Conservation (phyloP, 352 stramenopile species). For the Globisporangium viniferum region DNA sequence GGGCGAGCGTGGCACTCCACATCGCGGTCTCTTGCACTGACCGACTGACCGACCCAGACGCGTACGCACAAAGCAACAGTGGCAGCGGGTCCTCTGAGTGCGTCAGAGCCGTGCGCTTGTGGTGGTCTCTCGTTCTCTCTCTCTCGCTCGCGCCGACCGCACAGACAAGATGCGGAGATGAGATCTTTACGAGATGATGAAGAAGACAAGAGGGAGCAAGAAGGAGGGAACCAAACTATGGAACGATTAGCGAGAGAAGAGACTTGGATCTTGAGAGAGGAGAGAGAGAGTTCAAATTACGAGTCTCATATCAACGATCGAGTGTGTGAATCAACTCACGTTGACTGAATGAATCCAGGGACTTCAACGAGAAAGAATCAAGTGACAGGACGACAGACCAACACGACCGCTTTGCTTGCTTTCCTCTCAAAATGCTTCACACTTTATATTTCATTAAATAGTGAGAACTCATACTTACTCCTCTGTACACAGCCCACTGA, state of each 20-base stretch:
- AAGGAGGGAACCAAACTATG: neutral
- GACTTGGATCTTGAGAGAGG: neutral
- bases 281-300: neutral
- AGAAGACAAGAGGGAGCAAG: neutral
- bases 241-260: conserved; percentile 4
- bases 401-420: neutral
- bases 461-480: neutral
- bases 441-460: neutral
- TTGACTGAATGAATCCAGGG: neutral
- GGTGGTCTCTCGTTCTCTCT: neutral
- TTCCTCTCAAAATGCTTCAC: neutral
- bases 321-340: neutral
- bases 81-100: neutral
- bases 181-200: neutral
- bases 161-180: neutral
- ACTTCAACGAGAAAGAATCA: neutral
- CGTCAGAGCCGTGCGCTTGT: neutral
- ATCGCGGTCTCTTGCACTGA: neutral
- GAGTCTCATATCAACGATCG: neutral
- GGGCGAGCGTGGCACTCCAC: neutral
- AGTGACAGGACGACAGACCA: neutral
- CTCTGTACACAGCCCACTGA: too few species aligned
- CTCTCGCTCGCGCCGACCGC: neutral
- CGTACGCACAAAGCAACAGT: neutral
- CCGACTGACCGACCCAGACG: neutral